A percentile compares a stretch with the other conserved stretches of the same genome.
These are phyloP conservation scores for Cucurbita moschata DNA, from an alignment of 306 rosid species.

Conservation along the genomic window DNA sequence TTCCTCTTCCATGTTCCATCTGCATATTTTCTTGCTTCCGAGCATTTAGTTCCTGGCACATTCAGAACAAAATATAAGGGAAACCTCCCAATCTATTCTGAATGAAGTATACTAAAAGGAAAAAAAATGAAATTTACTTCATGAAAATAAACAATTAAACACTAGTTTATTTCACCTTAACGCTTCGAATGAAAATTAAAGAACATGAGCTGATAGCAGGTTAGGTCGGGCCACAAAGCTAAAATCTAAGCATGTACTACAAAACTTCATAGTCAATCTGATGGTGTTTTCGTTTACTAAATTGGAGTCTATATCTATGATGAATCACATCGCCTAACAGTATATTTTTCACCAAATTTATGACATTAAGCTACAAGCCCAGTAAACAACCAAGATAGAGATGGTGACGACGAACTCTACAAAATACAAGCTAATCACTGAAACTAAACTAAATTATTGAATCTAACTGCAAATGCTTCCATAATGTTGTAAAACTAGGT, in stretches of 20 bases:
- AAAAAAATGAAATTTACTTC: background rate
- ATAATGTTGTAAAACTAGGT: background rate
- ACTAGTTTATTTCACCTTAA: background rate
- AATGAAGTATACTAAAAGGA: background rate
- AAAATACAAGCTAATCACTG: background rate
- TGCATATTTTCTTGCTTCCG: conserved; percentile 47
- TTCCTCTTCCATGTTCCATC: conserved; percentile 47
- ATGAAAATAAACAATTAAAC: background rate
- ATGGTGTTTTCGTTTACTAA: background rate
- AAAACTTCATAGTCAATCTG: background rate
- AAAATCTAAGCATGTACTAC: background rate
- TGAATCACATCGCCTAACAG: background rate
- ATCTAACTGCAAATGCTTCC: background rate
- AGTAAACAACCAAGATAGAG: background rate
- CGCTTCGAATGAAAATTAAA: background rate
- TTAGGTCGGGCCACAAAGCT: background rate
- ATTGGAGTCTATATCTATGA: background rate
- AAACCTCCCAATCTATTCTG: background rate
- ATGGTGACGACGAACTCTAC: background rate
- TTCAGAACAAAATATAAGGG: conserved; percentile 5
- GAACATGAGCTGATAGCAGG: background rate
- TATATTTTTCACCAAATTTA: background rate
- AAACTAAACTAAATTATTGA: background rate
- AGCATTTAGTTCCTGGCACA: conserved; percentile 64
- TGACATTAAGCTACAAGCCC: background rate